These are phyloP conservation scores for Truncatella angustata DNA, from an alignment of 2,329 filamentous ascomycete genomes.

Conservation along the genomic window DNA sequence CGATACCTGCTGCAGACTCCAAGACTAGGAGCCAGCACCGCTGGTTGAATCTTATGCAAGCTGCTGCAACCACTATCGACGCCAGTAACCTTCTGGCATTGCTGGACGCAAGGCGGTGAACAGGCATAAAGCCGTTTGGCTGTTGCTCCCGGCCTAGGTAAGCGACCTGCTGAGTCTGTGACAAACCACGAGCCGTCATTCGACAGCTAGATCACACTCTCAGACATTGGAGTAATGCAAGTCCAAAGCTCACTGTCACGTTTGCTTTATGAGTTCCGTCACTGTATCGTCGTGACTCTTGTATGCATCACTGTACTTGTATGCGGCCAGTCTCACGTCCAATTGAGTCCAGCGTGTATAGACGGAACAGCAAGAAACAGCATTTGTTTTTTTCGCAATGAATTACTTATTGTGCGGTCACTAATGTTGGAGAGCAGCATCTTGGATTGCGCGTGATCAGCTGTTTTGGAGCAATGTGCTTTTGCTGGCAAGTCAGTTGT, in stretches of 20 bases:
- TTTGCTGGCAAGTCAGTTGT: neutral
- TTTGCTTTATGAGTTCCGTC: neutral
- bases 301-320: neutral
- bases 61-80: constrained; percentile 26
- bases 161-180: constrained; percentile 18
- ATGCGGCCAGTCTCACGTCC: neutral
- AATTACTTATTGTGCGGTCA: neutral
- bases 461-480: neutral
- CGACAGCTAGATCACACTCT: constrained; percentile 14
- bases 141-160: constrained; percentile 18
- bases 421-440: neutral
- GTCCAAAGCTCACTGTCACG: constrained; percentile 2
- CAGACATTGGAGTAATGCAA: neutral
- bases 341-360: neutral
- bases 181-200: constrained; percentile 22
- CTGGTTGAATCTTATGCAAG: constrained; percentile 11
- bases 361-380: neutral
- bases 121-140: constrained; percentile 36
- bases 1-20: neutral
- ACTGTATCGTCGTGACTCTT: neutral
- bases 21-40: no score
- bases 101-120: constrained; percentile 34
- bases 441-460: neutral
- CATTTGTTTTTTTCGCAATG: neutral
- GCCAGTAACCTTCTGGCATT: constrained; percentile 16